Percentiles rank a stretch among this genome's conserved stretches.
Evolutionary conservation across 1,139 yeast species (phyloP).

Genomic region (Zygosaccharomyces pseudobailii): DNA sequence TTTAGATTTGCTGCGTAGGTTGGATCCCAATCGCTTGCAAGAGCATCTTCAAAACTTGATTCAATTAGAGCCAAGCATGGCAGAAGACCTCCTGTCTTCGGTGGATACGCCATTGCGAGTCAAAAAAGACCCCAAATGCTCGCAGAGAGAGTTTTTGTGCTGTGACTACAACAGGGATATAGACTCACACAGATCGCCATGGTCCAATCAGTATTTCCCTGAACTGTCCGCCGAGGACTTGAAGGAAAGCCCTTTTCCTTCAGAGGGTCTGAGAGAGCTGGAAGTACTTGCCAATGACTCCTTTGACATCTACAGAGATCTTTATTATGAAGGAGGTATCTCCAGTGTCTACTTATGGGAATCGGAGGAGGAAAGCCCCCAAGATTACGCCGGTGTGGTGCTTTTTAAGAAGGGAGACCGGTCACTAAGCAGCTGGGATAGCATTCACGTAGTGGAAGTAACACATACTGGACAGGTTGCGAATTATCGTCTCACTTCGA

Average conservation of each 20-base stretch:
- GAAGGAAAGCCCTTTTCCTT: slow-evolving; percentile 68
- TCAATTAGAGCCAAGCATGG: slow-evolving; percentile 71
- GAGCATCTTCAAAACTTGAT: slow-evolving; percentile 65
- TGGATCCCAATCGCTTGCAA: slow-evolving; percentile 69
- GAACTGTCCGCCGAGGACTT: slow-evolving; percentile 48
- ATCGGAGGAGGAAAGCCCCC: slow-evolving; percentile 41
- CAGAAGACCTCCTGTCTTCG: slow-evolving; percentile 81
- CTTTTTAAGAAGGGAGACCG: slow-evolving; percentile 63
- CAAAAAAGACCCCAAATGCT: slow-evolving; percentile 44
- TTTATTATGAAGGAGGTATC: slow-evolving; percentile 90
- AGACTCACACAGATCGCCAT: slow-evolving; percentile 88
- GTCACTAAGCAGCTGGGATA: slow-evolving; percentile 73
- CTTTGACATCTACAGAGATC: slow-evolving; percentile 85
- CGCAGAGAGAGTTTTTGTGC: slow-evolving; percentile 60
- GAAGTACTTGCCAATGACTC: slow-evolving; percentile 85
- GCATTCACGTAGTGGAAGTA: slow-evolving; percentile 88
- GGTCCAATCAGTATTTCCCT: slow-evolving; percentile 80
- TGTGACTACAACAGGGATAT: slow-evolving; percentile 97
- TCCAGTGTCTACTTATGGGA: slow-evolving; percentile 93
- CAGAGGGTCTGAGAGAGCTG: slow-evolving; percentile 59
- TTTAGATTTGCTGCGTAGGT: slow-evolving; percentile 76
- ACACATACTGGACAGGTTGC: slow-evolving; percentile 42
- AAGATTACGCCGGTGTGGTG: slow-evolving; percentile 84
- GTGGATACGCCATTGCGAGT: slow-evolving; percentile 80
- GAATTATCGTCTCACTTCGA: slow-evolving; percentile 74